Base-by-base conservation (phyloP, 208 protist genomes). In the Novymonas esmeraldas region DNA sequence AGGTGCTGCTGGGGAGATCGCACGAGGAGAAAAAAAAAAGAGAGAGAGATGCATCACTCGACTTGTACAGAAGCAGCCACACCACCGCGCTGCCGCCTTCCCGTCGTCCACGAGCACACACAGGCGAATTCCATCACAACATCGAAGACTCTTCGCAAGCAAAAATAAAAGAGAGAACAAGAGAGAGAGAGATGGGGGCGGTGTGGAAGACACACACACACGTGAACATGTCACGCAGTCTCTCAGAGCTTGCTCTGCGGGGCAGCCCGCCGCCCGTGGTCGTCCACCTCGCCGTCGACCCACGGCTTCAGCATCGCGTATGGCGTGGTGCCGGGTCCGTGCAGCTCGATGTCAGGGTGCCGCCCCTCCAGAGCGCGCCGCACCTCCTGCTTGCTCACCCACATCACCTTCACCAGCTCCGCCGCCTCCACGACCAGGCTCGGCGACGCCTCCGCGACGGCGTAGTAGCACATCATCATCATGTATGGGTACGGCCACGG, bases 401-500 rank as follows among this genome's bases (percentile, higher is more conserved):
- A 90, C 54, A 39, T 41, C 57, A 90, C 81, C 44, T 71, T 68
- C 34, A 70, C 54, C 18, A 90, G 61, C 58, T 87, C 84, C 2
- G 41, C 54, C 16, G 64, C 67, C 64, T 90, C 66, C 20, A 73
- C 58, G 2, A 64, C 48, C 0, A 90, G 56, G 0, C 2, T 45
- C 24, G 64, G 38, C 7, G 45, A 62, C 13, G 59, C 28, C 1
- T 66, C 59, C 0, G 78, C 81, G 26, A 86, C 61, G 26, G 78
- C 84, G 66, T 90, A 87, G 73, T 84, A 90, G 68, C 67, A 66
- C 29, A 73, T 24, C 84, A 90, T 90, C 31, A 90, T 45, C 67
- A 76, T 38, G 36, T 73, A 69, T 0, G 80, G 78, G 51, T 70
- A 83, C 22, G 81, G 81, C 50, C 73, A 88, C 20, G 82, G 78